Conservation (phyloP, 1,139 yeast genomes). For the Suhomyces terraborum region DNA sequence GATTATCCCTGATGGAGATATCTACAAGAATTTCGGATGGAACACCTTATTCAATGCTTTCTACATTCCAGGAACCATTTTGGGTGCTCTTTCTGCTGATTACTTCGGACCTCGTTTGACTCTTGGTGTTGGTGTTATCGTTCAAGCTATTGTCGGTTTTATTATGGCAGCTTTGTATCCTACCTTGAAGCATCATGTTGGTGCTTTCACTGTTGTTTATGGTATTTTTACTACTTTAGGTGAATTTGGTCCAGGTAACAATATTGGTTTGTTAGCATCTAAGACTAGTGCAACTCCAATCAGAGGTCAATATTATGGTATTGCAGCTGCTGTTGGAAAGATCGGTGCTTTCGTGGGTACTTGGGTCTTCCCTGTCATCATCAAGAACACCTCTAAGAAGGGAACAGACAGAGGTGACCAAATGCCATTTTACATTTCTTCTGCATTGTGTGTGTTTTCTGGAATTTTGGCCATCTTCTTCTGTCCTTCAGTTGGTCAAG, state of each 20-base stretch:
- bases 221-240: slow-evolving; percentile 88
- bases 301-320: slow-evolving; percentile 88
- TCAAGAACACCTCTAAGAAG: slow-evolving; percentile 41
- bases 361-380: slow-evolving; percentile 78
- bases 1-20: slow-evolving; percentile 61
- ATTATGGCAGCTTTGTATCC: slow-evolving; percentile 77
- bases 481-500: slow-evolving; percentile 82
- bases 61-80: slow-evolving; percentile 84
- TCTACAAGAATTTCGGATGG: slow-evolving; percentile 88
- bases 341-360: slow-evolving; percentile 93
- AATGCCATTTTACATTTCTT: slow-evolving; percentile 82
- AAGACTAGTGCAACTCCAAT: slow-evolving; percentile 85
- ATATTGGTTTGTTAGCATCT: slow-evolving; percentile 83
- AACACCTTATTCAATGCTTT: slow-evolving; percentile 84
- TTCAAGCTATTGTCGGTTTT: slow-evolving; percentile 82
- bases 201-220: slow-evolving; percentile 78
- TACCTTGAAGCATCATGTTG: slow-evolving; percentile 59
- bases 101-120: slow-evolving; percentile 87
- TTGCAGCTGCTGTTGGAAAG: slow-evolving; percentile 90
- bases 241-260: slow-evolving; percentile 94
- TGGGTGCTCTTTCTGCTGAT: slow-evolving; percentile 84
- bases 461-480: slow-evolving; percentile 69
- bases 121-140: slow-evolving; percentile 62
- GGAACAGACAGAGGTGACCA: slow-evolving; percentile 58
- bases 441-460: slow-evolving; percentile 73